These are phyloP conservation scores for Dothidotthia symphoricarpi DNA, from an alignment of 2,329 filamentous ascomycete species.

Conservation along the genomic window DNA sequence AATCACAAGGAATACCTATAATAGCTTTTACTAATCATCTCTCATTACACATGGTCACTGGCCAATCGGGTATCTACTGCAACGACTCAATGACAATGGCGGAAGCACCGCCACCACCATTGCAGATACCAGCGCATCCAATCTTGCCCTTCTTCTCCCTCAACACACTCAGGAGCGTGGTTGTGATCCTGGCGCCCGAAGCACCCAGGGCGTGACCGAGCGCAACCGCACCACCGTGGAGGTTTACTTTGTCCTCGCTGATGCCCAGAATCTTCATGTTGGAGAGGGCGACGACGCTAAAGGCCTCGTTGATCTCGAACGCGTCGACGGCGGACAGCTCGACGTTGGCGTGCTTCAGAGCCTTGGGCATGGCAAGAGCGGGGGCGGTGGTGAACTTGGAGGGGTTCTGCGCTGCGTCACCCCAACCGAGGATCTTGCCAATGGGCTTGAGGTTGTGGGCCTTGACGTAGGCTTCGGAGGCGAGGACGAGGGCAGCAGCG, in stretches of 20 bases:
- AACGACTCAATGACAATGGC: conserved; percentile 80
- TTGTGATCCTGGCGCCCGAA: conserved; percentile 89
- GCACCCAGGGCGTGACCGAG: conserved; percentile 93
- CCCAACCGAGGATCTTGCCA: conserved; percentile 97
- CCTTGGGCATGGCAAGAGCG: conserved; percentile 92
- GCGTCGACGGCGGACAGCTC: conserved; percentile 76
- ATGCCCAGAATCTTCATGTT: conserved; percentile 91
- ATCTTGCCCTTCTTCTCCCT: conserved; percentile 91
- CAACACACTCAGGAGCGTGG: conserved; percentile 84
- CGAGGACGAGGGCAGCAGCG: conserved; percentile 85
- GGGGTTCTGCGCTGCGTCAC: conserved; percentile 85
- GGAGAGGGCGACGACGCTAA: conserved; percentile 91
- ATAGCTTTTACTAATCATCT: too few species aligned
- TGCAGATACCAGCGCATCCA: conserved; percentile 93
- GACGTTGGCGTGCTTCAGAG: conserved; percentile 88
- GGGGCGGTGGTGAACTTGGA: conserved; percentile 96
- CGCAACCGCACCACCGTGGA: conserved; percentile 92
- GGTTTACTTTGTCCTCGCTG: conserved; percentile 82
- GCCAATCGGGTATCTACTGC: conserved; percentile 23
- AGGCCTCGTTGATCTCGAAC: conserved; percentile 99
- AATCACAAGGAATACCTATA: too few species aligned
- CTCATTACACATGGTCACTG: too few species aligned
- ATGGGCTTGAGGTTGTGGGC: conserved; percentile 87
- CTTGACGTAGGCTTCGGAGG: conserved; percentile 91
- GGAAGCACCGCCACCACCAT: conserved; percentile 92